Evolutionary conservation across 208 protist genomes (phyloP).

Genomic region (Spongospora subterranea): DNA sequence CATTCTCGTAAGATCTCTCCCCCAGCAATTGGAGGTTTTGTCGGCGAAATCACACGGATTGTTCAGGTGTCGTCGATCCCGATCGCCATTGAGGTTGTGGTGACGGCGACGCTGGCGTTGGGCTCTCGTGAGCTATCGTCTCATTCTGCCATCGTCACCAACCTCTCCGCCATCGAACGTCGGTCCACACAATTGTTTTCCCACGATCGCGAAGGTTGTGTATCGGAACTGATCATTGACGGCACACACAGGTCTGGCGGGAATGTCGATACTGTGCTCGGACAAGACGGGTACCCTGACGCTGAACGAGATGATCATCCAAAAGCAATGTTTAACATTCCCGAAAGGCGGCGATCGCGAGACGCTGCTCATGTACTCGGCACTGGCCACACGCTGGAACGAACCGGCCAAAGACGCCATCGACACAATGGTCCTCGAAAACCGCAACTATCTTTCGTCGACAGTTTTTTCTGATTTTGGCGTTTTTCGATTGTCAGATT

Average conservation of each 20-base stretch:
- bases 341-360: background rate
- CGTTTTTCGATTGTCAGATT: background rate
- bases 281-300: conserved; percentile 93
- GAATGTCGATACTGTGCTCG: conserved; percentile 79
- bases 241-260: conserved; percentile 50
- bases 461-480: background rate
- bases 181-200: background rate
- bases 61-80: conserved; percentile 72
- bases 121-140: conserved; percentile 69
- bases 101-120: conserved; percentile 58
- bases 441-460: too few relatives aligned
- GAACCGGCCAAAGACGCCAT: conserved; percentile 60
- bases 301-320: conserved; percentile 79
- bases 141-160: conserved; percentile 88
- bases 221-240: too few relatives aligned
- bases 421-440: conserved; percentile 56
- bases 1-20: conserved; percentile 20
- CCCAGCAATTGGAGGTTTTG: background rate
- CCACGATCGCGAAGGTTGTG: background rate
- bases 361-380: background rate
- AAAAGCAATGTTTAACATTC: conserved; percentile 4
- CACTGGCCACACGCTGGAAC: conserved; percentile 55
- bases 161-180: conserved; percentile 83
- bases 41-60: background rate
- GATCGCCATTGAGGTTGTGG: conserved; percentile 76